Base-by-base conservation (phyloP, 306 rosid species). In the Trifolium dubium region DNA sequence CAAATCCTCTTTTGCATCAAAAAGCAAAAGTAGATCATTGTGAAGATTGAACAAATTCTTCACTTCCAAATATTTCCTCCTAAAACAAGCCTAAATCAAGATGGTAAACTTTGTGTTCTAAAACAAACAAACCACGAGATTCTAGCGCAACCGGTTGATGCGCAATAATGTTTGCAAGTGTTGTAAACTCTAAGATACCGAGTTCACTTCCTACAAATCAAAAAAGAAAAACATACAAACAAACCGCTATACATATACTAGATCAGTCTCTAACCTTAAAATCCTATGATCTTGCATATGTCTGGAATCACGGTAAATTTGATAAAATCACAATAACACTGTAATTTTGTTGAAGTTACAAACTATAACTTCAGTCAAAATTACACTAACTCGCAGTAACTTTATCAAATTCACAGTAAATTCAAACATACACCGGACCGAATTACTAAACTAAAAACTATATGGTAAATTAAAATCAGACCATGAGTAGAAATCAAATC, bases 161-260 rank as follows among this genome's bases (percentile, higher is more conserved):
- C 5, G 6, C 6, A 44, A 4, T 12, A 44, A 44, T 12, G 12
- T 44, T 0, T 12, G 6, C 4, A n/a, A 44, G 0, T 44, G 15
- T 12, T 4, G 50, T 44, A 4, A 44, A 44, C 50, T 50, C 23
- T 8, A 3, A 3, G 8, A 3, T 50, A 50, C 10, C 5, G 4
- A 15, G 11, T 15, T 50, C 60, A 10, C 23, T 54, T 54, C 6
- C 14, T 54, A 53, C 5, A 3, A 1, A 19, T 19, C 4, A 17
- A 85, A 81, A 78, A 83, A 86, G 83, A 76, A 31, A 37, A 1
- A 37, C 39, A 35, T 6, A 35, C 40, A 35, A 35, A 37, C 50
- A 31, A 72, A 55, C 88, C 82, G 54, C 89, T 92, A 80, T 88
- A 86, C 96, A 89, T 53, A 80, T 71, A 85, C 90, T 88, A 83